Evolutionary conservation across 2,329 filamentous ascomycete species (phyloP).

Genomic region (Gliomastix tumulicola): DNA sequence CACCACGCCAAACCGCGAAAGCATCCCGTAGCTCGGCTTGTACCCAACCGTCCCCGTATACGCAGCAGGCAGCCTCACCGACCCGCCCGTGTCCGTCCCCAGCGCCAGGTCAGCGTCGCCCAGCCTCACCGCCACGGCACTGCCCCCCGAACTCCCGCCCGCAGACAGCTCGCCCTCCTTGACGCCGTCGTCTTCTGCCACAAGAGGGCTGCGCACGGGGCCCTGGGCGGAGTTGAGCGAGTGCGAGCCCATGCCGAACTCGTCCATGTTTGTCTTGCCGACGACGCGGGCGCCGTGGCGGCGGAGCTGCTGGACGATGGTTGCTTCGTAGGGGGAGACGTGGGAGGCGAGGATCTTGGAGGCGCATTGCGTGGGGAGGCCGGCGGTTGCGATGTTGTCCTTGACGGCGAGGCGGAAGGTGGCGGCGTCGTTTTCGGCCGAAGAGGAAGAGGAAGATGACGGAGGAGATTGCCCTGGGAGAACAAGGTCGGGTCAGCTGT

Average conservation of each 20-base stretch:
- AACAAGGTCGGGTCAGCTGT: too few species aligned
- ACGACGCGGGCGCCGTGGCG: conserved; percentile 55
- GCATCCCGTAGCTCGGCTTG: conserved; percentile 84
- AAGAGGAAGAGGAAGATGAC: background rate
- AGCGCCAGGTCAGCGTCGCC: conserved; percentile 57
- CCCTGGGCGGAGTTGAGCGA: conserved; percentile 65
- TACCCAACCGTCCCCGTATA: conserved; percentile 81
- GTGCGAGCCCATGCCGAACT: conserved; percentile 93
- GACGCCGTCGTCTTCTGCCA: too few species aligned
- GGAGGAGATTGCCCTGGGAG: background rate
- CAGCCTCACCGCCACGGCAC: conserved; percentile 73
- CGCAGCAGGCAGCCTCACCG: conserved; percentile 78
- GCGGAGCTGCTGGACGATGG: conserved; percentile 64
- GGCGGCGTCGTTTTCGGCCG: too few species aligned
- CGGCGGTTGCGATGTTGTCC: conserved; percentile 66
- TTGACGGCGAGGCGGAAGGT: conserved; percentile 56
- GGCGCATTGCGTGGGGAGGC: conserved; percentile 73
- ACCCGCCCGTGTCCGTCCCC: conserved; percentile 91
- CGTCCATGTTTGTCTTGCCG: conserved; percentile 89
- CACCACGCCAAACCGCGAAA: conserved; percentile 81
- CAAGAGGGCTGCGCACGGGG: conserved; percentile 48
- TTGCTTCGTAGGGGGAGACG: conserved; percentile 73
- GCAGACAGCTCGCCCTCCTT: conserved; percentile 51
- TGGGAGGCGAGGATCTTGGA: conserved; percentile 68
- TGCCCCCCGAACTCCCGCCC: conserved; percentile 89